Base-by-base conservation (phyloP, 1,284 basidiomycete genomes). In the Mixia osmundae region DNA sequence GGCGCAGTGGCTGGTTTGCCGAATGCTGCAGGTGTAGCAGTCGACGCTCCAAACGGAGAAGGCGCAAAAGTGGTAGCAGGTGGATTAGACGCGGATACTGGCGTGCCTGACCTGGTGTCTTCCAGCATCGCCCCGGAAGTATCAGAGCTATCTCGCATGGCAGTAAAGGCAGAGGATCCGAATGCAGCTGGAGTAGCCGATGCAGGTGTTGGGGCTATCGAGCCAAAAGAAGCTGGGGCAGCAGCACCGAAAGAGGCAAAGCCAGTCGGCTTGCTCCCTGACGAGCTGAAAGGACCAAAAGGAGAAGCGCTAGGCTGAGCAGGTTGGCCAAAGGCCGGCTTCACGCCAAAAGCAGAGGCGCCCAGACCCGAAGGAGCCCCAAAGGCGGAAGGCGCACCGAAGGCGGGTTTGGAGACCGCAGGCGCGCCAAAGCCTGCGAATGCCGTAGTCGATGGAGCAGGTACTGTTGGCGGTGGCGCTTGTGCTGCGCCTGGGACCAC, bases 401-500 rank as follows among this genome's bases (percentile, higher is more conserved):
- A 1, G 44, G 25, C 3, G 33, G 16, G 14, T 21, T 14, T 3
- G 36, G 9, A 2, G 47, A 19, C 11, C 32, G 27, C 12, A 37
- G 11, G 15, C 28, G 24, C 18, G 44, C 29, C 21, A 42, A 28
- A 15, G 42, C 25, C 7, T n/a, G n/a, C n/a, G n/a, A n/a, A n/a
- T n/a, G 25, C 14, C 20, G 42, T 27, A 12, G 43, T 15, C 14
- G 37, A 28, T 5, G 5, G 16, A 12, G 28, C 14, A 5, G 32
- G 30, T 3, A 36, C 33, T 11, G 36, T 35, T n/a, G 42, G 42
- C 30, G 39, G 33, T n/a, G 28, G 11, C 18, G 38, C 36, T 22
- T 35, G 15, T 5, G 50, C 41, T 24, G 50, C 49, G 16, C 33
- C 24, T 1, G 44, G 24, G 7, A 25, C 35, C 11, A 57, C 39